Conservation (phyloP, 1,139 yeast genomes). For the Protomyces gravidus region DNA sequence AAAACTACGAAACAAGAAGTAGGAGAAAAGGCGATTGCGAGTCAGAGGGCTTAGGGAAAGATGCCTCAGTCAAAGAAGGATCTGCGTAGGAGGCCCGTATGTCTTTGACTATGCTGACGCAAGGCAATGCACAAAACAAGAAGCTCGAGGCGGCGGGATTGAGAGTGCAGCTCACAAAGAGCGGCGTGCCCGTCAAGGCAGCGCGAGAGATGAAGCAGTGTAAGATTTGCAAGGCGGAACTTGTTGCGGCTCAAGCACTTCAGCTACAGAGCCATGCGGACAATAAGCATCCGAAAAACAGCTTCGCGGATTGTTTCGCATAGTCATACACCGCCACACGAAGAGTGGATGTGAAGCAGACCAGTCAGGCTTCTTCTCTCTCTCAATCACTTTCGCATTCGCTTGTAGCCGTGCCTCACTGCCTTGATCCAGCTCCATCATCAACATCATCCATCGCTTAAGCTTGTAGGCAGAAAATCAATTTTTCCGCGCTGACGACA, state of each 20-base stretch:
- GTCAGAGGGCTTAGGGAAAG: background rate
- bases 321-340: too few species aligned
- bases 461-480: too few species aligned
- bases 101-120: background rate
- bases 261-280: conserved; percentile 20
- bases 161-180: conserved; percentile 17
- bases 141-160: conserved; percentile 25
- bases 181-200: conserved; percentile 27
- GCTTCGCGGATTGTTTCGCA: conserved; percentile 8
- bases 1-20: too few species aligned
- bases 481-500: too few species aligned
- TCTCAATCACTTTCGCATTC: too few species aligned
- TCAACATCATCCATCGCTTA: too few species aligned
- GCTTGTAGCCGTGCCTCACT: too few species aligned
- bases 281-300: conserved; percentile 26
- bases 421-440: too few species aligned
- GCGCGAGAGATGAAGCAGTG: conserved; percentile 25
- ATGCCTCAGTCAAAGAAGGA: conserved; percentile 29
- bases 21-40: background rate
- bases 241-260: conserved; percentile 16
- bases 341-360: too few species aligned
- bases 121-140: background rate
- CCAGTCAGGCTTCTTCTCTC: too few species aligned
- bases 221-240: conserved; percentile 19
- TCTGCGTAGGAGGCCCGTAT: conserved; percentile 12